Evolutionary conservation across 345 rosid species (phyloP).

Genomic region (Rubroshorea leprosula): DNA sequence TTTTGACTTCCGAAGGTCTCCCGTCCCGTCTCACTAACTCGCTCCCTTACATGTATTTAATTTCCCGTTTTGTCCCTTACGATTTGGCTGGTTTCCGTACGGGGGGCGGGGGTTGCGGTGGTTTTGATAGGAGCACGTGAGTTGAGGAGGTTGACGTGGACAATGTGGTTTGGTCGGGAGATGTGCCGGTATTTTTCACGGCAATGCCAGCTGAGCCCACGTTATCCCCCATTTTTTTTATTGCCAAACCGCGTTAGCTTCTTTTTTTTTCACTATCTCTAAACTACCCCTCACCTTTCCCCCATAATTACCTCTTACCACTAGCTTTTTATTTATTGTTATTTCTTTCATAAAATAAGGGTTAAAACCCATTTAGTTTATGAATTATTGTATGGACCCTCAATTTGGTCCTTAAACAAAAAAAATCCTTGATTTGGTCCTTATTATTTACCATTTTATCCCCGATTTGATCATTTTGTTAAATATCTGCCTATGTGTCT

Average conservation of each 20-base stretch:
- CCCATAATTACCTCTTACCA: conserved; percentile 1
- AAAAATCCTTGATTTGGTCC: no score
- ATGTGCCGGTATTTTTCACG: conserved; percentile 25
- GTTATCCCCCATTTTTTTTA: no score
- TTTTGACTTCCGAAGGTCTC: neutral
- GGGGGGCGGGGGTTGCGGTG: neutral
- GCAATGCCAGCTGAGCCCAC: conserved; percentile 18
- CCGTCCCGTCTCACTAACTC: neutral
- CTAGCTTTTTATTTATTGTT: no score
- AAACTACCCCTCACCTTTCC: neutral
- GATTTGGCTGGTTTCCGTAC: neutral
- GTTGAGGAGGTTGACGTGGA: conserved; percentile 1
- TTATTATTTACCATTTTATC: no score
- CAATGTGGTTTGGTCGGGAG: conserved; percentile 14
- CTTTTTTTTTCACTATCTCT: no score
- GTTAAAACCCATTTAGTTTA: no score
- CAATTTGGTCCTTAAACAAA: no score
- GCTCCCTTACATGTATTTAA: neutral
- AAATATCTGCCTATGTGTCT: no score
- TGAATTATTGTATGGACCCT: no score
- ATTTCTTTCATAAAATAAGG: no score
- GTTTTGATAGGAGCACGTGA: neutral
- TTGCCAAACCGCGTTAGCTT: conserved; percentile 5
- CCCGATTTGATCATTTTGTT: no score
- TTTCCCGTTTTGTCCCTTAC: neutral